Evolutionary conservation across 371 early-diverging fungal species (phyloP).

Genomic region (Actinomortierella wolfii): DNA sequence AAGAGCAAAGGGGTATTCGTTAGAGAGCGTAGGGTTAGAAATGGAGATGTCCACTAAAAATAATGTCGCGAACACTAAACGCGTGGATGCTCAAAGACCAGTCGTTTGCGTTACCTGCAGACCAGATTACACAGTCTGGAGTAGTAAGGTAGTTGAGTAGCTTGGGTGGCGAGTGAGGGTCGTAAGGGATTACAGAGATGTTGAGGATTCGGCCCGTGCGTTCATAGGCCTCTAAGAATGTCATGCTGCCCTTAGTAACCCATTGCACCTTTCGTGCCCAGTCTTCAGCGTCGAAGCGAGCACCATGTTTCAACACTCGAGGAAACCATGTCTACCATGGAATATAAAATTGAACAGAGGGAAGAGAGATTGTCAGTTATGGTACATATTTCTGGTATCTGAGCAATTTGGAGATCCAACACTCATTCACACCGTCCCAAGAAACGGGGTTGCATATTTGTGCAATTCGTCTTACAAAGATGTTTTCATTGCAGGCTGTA

Average conservation of each 20-base stretch:
- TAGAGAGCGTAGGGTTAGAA: not conserved
- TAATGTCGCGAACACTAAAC: not conserved
- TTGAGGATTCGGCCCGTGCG: conserved; percentile 88
- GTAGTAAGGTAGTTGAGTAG: conserved; percentile 88
- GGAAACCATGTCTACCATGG: conserved; percentile 26
- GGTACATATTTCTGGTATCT: conserved; percentile 23
- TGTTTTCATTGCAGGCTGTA: conserved; percentile 64
- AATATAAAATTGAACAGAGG: conserved; percentile 29
- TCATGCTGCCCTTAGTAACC: conserved; percentile 83
- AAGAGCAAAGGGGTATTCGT: not conserved
- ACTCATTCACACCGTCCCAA: not conserved
- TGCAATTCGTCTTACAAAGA: conserved; percentile 41
- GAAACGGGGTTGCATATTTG: conserved; percentile 37
- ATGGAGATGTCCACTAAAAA: not conserved
- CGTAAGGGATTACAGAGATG: conserved; percentile 82
- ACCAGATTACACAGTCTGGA: conserved; percentile 88
- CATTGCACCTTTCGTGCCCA: conserved; percentile 74
- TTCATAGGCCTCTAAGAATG: conserved; percentile 89
- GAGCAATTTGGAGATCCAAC: not conserved
- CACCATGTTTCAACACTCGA: conserved; percentile 24
- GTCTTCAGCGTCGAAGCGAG: conserved; percentile 75
- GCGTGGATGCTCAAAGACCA: not conserved
- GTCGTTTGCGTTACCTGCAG: conserved; percentile 56
- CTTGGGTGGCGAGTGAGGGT: conserved; percentile 79
- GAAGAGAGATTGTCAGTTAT: conserved; percentile 4